Evolutionary conservation across 805 yeast species (phyloP).

Genomic region (Saccharomycopsis fibuligera): DNA sequence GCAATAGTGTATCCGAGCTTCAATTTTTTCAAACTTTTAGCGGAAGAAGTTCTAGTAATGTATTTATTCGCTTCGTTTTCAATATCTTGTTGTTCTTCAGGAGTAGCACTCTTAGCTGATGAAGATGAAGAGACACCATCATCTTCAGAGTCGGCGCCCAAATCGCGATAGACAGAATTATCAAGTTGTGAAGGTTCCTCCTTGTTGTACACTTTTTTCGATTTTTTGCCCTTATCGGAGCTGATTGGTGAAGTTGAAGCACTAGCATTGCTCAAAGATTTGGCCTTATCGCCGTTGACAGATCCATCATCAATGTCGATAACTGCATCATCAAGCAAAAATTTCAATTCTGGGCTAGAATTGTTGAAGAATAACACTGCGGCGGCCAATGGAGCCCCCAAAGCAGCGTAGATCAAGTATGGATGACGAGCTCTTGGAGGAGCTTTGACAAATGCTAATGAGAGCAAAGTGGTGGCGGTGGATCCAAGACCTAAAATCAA

Average conservation of each 20-base stretch:
- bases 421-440: slow-evolving; percentile 60
- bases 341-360: slow-evolving; percentile 26
- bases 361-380: slow-evolving; percentile 26
- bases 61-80: slow-evolving; percentile 39
- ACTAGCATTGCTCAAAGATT: neutral
- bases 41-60: slow-evolving; percentile 33
- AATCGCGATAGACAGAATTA: slow-evolving; percentile 39
- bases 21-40: slow-evolving; percentile 30
- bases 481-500: slow-evolving; percentile 36
- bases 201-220: slow-evolving; percentile 25
- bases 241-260: slow-evolving; percentile 6
- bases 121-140: slow-evolving; percentile 24
- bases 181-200: slow-evolving; percentile 38
- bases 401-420: slow-evolving; percentile 59
- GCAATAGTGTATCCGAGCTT: slow-evolving; percentile 35
- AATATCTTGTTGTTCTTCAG: slow-evolving; percentile 31
- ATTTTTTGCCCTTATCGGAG: slow-evolving; percentile 13
- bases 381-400: slow-evolving; percentile 44
- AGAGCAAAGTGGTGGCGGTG: slow-evolving; percentile 45
- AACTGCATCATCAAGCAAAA: slow-evolving; percentile 25
- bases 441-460: slow-evolving; percentile 50
- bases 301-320: neutral
- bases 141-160: slow-evolving; percentile 30
- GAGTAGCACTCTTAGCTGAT: slow-evolving; percentile 24
- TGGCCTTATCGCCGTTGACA: too few relatives aligned